Conservation (phyloP, 345 rosid species). For the Sapria himalayana region DNA sequence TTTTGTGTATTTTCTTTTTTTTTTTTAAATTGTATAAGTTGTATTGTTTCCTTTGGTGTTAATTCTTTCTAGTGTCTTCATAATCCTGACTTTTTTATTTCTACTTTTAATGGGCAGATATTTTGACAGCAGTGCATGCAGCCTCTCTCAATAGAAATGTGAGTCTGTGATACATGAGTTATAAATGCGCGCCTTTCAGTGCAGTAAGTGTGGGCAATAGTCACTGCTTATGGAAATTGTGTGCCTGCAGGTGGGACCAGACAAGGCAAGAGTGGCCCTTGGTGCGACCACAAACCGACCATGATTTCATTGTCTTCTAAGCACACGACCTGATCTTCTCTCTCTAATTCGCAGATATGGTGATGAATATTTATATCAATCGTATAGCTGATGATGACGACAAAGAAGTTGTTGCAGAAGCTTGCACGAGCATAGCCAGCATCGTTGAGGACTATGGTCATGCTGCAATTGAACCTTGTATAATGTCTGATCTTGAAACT, state of each 20-base stretch:
- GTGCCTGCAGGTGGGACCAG: constrained; percentile 59
- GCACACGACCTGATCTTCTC: constrained; percentile 9
- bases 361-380: constrained; percentile 60
- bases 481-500: constrained; percentile 5
- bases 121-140: constrained; percentile 71
- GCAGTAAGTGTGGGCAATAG: too few relatives aligned
- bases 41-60: too few relatives aligned
- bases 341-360: constrained; percentile 31
- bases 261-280: constrained; percentile 52
- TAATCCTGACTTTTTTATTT: too few relatives aligned
- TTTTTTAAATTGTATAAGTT: too few relatives aligned
- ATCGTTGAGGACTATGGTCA: constrained; percentile 75
- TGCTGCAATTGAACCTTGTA: constrained; percentile 64
- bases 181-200: neutral
- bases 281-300: constrained; percentile 21
- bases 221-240: neutral
- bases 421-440: constrained; percentile 72
- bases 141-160: constrained; percentile 60
- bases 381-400: constrained; percentile 84
- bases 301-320: constrained; percentile 1
- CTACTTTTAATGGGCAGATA: constrained; percentile 61
- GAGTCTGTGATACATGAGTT: constrained; percentile 13
- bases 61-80: too few relatives aligned
- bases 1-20: too few relatives aligned
- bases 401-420: constrained; percentile 95